Evolutionary conservation across 805 yeast species (phyloP).

Genomic region (Saturnispora ahearnii): DNA sequence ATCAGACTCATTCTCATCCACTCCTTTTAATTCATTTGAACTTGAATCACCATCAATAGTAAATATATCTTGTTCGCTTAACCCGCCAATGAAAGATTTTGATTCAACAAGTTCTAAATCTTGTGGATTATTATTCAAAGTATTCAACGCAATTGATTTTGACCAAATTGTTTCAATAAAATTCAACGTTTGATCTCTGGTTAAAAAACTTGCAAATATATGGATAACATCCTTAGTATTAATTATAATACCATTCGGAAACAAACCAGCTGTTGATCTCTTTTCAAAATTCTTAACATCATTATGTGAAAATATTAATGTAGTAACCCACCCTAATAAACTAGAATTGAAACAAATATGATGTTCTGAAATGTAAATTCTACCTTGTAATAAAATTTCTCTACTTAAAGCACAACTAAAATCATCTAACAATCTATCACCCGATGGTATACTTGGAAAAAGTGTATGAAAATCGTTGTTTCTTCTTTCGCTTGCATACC

Average conservation of each 20-base stretch:
- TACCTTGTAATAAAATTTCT: conserved; percentile 82
- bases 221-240: conserved; percentile 58
- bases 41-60: conserved; percentile 27
- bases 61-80: conserved; percentile 25
- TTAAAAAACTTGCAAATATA: conserved; percentile 78
- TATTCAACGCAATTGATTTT: conserved; percentile 29
- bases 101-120: conserved; percentile 18
- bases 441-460: conserved; percentile 57
- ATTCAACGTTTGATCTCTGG: conserved; percentile 70
- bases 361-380: conserved; percentile 70
- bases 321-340: conserved; percentile 86
- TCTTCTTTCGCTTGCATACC: conserved; percentile 56
- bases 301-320: conserved; percentile 56
- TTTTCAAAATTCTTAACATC: conserved; percentile 72
- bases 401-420: conserved; percentile 83
- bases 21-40: conserved; percentile 12
- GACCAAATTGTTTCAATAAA: conserved; percentile 68
- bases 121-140: conserved; percentile 20
- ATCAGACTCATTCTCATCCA: conserved; percentile 21
- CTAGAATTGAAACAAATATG: conserved; percentile 81
- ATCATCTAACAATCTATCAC: conserved; percentile 75
- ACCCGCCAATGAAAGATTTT: conserved; percentile 10
- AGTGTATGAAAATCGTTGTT: conserved; percentile 69
- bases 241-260: conserved; percentile 79
- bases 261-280: conserved; percentile 76